Evolutionary conservation across 2,329 filamentous ascomycete species (phyloP), one percentile per base, ranked within the genome.

Genomic region (Cladosporium velox): DNA sequence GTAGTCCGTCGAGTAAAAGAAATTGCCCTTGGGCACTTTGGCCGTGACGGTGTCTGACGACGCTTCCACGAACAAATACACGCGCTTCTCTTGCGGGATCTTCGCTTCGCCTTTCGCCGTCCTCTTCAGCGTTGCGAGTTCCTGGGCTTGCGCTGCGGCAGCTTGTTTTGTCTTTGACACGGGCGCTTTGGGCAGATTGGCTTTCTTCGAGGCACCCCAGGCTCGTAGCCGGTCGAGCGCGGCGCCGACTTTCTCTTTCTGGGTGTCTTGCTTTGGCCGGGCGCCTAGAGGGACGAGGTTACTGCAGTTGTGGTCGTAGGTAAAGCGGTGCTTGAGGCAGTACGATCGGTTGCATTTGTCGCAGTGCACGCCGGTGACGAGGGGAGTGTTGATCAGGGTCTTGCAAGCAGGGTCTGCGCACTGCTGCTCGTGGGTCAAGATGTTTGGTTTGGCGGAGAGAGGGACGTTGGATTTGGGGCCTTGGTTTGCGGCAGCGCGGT

Each of bases 11-110:
- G 76, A 80, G 73, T 84, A 84, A 74, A 79, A 84, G 75, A 84
- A 84, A 57, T 79, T 80, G 21, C 82, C 82, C 0, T 79, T 90
- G 4, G 93, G 93, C 52, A 91, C 88, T 77, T 96, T 96, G 7
- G 91, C 88, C 62, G 88, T 91, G 1, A 93, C 90, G 0, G 92
- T 96, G 73, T 92, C 91, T 11, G 91, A 91, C 73, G 93, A 92
- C 0, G 94, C 95, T 76, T 98, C 94, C 21, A 97, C 91, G 75
- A 91, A 89, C 0, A 99, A 75, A 75, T 98, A 98, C 1, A 99
- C 80, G n/a, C 95, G 83, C 81, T 96, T 96, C 70, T 97, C 92
- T 0, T 83, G 78, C 0, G 92, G 84, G 0, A 97, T 79, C 73
- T 92, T 94, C 11, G 88, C 88, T 70, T 98, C 94, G 0, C 96